These are phyloP conservation scores for Chaetoceros tenuissimus DNA, from an alignment of 108 stramenopile genomes.

Conservation along the genomic window DNA sequence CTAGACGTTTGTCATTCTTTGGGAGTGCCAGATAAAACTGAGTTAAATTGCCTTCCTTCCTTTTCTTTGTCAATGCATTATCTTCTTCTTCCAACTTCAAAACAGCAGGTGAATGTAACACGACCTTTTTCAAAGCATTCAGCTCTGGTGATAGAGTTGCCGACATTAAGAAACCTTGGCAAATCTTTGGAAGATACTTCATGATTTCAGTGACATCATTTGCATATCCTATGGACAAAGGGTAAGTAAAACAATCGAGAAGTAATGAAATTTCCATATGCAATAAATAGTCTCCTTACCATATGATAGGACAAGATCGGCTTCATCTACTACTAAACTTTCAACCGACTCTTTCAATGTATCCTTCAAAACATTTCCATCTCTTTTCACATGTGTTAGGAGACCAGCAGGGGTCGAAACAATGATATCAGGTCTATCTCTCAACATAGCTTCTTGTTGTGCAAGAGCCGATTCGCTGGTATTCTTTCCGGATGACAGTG, in stretches of 20 bases:
- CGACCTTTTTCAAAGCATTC: conserved; percentile 83
- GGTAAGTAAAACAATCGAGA: conserved; percentile 1
- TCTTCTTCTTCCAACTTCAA: conserved; percentile 90
- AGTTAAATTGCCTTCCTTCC: conserved; percentile 50
- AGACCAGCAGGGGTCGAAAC: conserved; percentile 73
- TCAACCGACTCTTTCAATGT: conserved; percentile 56
- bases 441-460: conserved; percentile 70
- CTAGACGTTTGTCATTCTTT: conserved; percentile 82
- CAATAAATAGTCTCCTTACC: conserved; percentile 16
- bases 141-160: conserved; percentile 93
- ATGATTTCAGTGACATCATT: conserved; percentile 85
- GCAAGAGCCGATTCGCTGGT: conserved; percentile 27
- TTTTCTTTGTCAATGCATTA: conserved; percentile 10
- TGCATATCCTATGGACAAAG: conserved; percentile 56
- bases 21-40: conserved; percentile 87
- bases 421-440: conserved; percentile 66
- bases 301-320: conserved; percentile 95
- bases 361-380: conserved; percentile 24
- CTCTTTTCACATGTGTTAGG: conserved; percentile 51
- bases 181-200: conserved; percentile 82
- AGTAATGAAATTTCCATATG: background rate
- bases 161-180: conserved; percentile 96
- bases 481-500: conserved; percentile 44
- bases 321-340: conserved; percentile 96
- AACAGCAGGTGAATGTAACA: conserved; percentile 89